Conservation (phyloP, 768 basidiomycete genomes). For the Cystobasidiopsis lactophilus region DNA sequence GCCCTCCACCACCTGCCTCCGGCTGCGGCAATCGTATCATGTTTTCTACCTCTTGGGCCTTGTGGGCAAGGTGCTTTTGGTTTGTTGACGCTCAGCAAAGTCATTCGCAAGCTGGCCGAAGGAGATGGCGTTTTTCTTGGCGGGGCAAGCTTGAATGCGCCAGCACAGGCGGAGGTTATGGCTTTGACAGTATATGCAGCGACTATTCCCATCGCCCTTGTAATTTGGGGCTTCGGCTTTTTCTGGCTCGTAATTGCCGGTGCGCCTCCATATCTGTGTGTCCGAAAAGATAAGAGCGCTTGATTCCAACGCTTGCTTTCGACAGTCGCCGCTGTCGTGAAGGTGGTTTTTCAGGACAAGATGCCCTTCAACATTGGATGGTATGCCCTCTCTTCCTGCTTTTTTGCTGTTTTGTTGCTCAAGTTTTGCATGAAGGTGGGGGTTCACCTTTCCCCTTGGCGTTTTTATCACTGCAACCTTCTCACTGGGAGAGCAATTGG, state of each 20-base stretch:
- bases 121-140: not conserved
- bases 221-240: not conserved
- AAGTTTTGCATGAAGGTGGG: not conserved
- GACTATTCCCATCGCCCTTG: not conserved
- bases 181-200: not conserved
- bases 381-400: not conserved
- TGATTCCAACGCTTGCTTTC: too few relatives aligned
- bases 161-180: not conserved
- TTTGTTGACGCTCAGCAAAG: slow-evolving; percentile 5
- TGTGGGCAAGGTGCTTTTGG: slow-evolving; percentile 14
- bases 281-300: too few relatives aligned
- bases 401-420: too few relatives aligned
- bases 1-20: slow-evolving; percentile 12
- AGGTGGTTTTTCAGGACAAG: not conserved
- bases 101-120: too few relatives aligned
- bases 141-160: not conserved
- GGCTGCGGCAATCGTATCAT: slow-evolving; percentile 8
- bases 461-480: not conserved
- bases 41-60: slow-evolving; percentile 13
- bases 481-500: not conserved
- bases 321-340: too few relatives aligned
- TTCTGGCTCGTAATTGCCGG: not conserved
- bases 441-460: not conserved
- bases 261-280: too few relatives aligned
- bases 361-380: not conserved